These are phyloP conservation scores for Lepidium didymum DNA, from an alignment of 345 rosid species.

Conservation along the genomic window DNA sequence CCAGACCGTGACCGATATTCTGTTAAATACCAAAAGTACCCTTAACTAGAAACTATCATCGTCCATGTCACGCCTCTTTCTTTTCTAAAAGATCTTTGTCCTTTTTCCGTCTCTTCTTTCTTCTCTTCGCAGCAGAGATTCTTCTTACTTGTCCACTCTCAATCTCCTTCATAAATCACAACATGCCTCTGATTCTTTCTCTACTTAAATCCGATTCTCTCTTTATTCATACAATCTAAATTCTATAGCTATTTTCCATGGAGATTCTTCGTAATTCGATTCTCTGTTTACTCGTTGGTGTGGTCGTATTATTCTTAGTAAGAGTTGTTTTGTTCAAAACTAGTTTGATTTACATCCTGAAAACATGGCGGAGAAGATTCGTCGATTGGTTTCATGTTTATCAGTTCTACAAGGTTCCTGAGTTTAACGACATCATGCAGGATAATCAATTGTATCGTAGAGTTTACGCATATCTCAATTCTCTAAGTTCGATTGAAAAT, in stretches of 20 bases:
- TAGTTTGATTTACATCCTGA: conserved; percentile 36
- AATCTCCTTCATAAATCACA: not conserved
- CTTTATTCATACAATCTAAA: not conserved
- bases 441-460: conserved; percentile 52
- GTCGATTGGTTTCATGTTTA: conserved; percentile 50
- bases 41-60: too few species aligned
- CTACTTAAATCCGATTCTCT: not conserved
- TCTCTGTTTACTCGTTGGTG: conserved; percentile 1
- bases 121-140: not conserved
- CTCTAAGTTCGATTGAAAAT: conserved; percentile 57
- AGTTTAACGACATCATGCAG: conserved; percentile 49
- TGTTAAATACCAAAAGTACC: too few species aligned
- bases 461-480: conserved; percentile 48
- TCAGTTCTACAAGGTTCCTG: conserved; percentile 65
- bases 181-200: not conserved
- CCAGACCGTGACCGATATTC: too few species aligned
- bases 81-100: not conserved
- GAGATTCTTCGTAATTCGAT: conserved; percentile 21
- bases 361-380: conserved; percentile 38
- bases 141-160: too few species aligned
- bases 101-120: not conserved
- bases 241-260: conserved; percentile 17
- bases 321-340: conserved; percentile 41
- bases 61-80: not conserved
- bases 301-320: conserved; percentile 8